A percentile compares a stretch with the other conserved stretches of the same genome.
phyloP scores from a whole-genome alignment of 1,284 basidiomycete species.

The Ganoderma sp. region DNA sequence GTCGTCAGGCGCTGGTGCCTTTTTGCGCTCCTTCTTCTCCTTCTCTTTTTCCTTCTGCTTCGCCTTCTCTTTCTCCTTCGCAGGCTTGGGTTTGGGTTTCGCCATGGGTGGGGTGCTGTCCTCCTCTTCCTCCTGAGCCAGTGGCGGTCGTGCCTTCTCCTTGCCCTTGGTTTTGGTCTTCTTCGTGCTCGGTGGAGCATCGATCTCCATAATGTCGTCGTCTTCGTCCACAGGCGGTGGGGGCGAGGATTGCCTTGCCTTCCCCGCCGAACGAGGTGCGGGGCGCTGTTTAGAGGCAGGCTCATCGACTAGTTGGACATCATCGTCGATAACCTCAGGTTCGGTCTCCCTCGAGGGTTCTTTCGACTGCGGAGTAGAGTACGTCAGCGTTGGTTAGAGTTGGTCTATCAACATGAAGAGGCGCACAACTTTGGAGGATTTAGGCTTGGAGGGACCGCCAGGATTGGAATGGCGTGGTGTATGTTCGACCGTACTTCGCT shows the following conservation, averaged over 20 bases:
- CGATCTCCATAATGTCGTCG: slow-evolving; percentile 30
- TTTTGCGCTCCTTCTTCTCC: slow-evolving; percentile 36
- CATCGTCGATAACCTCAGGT: slow-evolving; percentile 16
- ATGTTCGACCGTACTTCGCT: slow-evolving; percentile 17
- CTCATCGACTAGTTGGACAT: slow-evolving; percentile 20
- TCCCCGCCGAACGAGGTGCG: background rate
- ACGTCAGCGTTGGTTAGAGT: background rate
- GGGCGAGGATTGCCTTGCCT: slow-evolving; percentile 11
- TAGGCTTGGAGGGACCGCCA: slow-evolving; percentile 8
- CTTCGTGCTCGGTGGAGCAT: slow-evolving; percentile 26
- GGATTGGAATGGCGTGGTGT: slow-evolving; percentile 5
- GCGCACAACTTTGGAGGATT: slow-evolving; percentile 17
- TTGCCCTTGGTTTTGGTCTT: slow-evolving; percentile 27
- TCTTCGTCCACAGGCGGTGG: slow-evolving; percentile 8
- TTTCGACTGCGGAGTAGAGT: background rate
- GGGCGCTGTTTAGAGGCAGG: slow-evolving; percentile 18
- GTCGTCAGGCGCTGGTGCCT: slow-evolving; percentile 23
- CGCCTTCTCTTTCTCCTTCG: slow-evolving; percentile 18
- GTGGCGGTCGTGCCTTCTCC: slow-evolving; percentile 12
- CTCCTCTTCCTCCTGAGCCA: slow-evolving; percentile 23
- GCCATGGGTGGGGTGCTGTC: slow-evolving; percentile 12
- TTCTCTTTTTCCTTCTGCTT: slow-evolving; percentile 26
- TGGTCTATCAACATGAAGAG: too few species aligned
- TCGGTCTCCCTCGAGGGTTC: background rate
- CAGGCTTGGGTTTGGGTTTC: slow-evolving; percentile 26